Evolutionary conservation across 345 rosid species (phyloP), one percentile per base, ranked within the genome.

Genomic region (Dovyalis caffra): DNA sequence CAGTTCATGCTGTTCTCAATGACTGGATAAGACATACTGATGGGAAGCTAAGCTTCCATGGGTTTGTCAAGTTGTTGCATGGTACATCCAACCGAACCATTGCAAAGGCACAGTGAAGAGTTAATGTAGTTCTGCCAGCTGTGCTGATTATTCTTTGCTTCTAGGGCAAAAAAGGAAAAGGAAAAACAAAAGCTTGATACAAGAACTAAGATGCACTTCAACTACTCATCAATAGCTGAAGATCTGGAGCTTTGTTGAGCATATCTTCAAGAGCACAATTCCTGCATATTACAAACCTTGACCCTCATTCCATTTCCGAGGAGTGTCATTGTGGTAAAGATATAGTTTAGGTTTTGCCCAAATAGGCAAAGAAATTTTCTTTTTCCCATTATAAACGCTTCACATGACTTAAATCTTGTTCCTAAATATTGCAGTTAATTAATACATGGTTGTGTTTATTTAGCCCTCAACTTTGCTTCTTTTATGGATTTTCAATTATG

Each of bases 11-110:
- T 5, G 97, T 95, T 62, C 96, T 95, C 63, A 91, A 93, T 4
- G 99, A 95, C 71, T 95, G 99, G 99, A 87, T 95, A 66, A 86
- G 98, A 77, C 98, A 95, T 70, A 86, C 93, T 0, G 98, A 95
- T 84, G 99, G 99, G 51, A 91, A 93, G 83, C 90, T 95, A 71
- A 95, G 99, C 81, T 95, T 95, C 81, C 91, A 87, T 0, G 99
- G 99, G 25, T 95, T 93, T 76, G 87, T 93, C 62, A 95, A 93
- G 78, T 78, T 95, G 85, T 78, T 95, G 79, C 98, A 90, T 69
- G 98, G 99, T 43, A 83, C 84, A 32, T 90, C 99, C 1, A 90
- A 91, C 79, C 92, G 97, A 56, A 61, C 78, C 68, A 9, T 79
- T 21, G 67, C 78, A 2, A 75, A 79, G 53, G 72, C 40, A 12